Conservation (phyloP, 805 yeast species). For the Nakazawaea holstii region DNA sequence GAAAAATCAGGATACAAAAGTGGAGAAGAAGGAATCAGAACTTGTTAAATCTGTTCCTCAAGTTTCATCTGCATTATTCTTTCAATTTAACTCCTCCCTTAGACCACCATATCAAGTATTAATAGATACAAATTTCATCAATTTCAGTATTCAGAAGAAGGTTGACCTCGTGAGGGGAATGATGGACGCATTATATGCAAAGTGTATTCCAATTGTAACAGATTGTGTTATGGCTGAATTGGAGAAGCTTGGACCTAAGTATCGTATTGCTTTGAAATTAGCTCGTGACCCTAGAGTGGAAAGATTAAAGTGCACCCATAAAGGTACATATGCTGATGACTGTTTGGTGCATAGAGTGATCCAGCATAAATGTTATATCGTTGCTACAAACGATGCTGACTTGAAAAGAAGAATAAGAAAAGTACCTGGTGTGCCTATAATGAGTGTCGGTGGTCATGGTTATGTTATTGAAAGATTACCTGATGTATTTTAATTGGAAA, state of each 20-base stretch:
- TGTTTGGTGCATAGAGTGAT: constrained; percentile 89
- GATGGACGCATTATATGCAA: constrained; percentile 94
- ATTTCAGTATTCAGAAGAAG: constrained; percentile 93
- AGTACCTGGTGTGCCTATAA: constrained; percentile 93
- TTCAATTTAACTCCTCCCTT: constrained; percentile 89
- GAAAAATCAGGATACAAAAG: constrained; percentile 33
- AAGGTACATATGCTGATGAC: constrained; percentile 98
- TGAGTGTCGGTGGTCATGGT: constrained; percentile 93
- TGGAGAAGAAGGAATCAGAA: constrained; percentile 65
- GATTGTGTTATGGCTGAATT: constrained; percentile 98
- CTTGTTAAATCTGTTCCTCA: constrained; percentile 76
- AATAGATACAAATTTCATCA: constrained; percentile 94
- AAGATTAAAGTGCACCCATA: constrained; percentile 83
- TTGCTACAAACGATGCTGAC: constrained; percentile 98
- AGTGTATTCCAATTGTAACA: constrained; percentile 91
- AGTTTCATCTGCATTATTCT: constrained; percentile 91
- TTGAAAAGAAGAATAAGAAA: constrained; percentile 90
- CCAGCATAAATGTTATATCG: constrained; percentile 95
- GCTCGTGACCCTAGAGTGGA: constrained; percentile 93
- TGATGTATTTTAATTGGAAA: constrained; percentile 59
- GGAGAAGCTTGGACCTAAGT: constrained; percentile 92
- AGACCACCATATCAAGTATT: constrained; percentile 98
- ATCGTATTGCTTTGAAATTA: constrained; percentile 84
- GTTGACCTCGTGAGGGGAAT: constrained; percentile 92
- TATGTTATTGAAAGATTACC: constrained; percentile 94